Base-by-base conservation (phyloP, 805 yeast genomes). In the Spathaspora hagerdaliae region DNA sequence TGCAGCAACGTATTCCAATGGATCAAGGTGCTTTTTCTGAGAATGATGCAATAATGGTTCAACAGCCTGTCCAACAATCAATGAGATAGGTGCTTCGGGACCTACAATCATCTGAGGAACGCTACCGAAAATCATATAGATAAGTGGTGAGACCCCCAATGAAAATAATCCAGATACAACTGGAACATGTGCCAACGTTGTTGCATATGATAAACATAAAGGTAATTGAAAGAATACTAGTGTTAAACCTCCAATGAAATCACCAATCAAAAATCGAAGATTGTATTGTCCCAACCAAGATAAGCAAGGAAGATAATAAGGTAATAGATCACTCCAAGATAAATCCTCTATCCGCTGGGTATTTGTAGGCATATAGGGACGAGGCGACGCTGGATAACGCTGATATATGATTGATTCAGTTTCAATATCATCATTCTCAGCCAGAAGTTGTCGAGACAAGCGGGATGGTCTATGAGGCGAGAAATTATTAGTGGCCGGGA, bases 171-270 rank as follows among this genome's bases (percentile, higher is more conserved):
- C 77, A 39, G 69, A 64, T 7, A 66, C 51, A 2, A 70, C 68
- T 0, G 77, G 75, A 1, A 69, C 74, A 45, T 71, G 69, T 3
- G 75, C 77, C 44, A 71, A 58, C 0, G 75, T 61, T 2, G 67
- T 62, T 11, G 75, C 67, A 47, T 69, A 71, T 2, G 75, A 69
- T 14, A 71, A 50, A 6, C 90, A 85, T 44, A 92, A 69, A 1
- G 99, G 98, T 41, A 92, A 81, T 61, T 91, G 97, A 64, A 90
- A 92, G 5, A 94, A 84, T 0, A 96, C 97, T 32, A 91, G 63
- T 0, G 97, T 83, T 5, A 89, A 56, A 0, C 99, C 98, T 2
- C 97, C 96, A 13, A 85, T 64, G 7, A 87, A 57, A 58, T 92
- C 99, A 15, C 81, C 76, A 2, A 78, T 24, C 37, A 83, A 65